These are phyloP conservation scores for Malania oleifera DNA, from an alignment of 164 flowering plant genomes.

Conservation along the genomic window DNA sequence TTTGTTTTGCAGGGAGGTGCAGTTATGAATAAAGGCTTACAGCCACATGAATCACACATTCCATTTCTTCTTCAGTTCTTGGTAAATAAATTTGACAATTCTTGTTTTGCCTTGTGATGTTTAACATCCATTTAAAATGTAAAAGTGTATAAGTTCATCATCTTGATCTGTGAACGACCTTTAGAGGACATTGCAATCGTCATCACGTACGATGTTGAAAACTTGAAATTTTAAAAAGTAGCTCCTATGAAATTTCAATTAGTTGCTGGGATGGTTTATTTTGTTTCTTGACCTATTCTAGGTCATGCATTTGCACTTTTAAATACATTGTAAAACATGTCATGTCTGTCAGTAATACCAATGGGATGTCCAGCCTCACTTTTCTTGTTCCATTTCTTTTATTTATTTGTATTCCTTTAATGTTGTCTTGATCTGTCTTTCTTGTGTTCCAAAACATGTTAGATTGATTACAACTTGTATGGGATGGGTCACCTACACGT, in stretches of 20 bases:
- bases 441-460: conserved; percentile 13
- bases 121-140: too few relatives aligned
- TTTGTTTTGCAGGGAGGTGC: conserved; percentile 68
- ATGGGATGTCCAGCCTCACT: not conserved
- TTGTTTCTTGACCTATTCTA: too few relatives aligned
- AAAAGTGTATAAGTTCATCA: too few relatives aligned
- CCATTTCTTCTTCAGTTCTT: conserved; percentile 93
- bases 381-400: not conserved
- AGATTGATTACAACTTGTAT: conserved; percentile 89
- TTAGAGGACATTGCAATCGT: too few relatives aligned
- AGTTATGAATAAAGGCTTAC: conserved; percentile 64
- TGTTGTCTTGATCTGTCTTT: not conserved
- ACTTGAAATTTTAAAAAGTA: too few relatives aligned
- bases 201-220: too few relatives aligned
- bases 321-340: too few relatives aligned
- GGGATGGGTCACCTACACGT: conserved; percentile 96
- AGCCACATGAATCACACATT: conserved; percentile 95
- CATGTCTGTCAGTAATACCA: too few relatives aligned
- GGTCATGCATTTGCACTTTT: too few relatives aligned
- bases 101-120: not conserved
- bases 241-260: too few relatives aligned
- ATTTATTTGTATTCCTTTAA: not conserved
- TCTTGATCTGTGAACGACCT: too few relatives aligned
- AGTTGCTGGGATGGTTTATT: too few relatives aligned
- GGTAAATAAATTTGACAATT: conserved; percentile 31